phyloP scores from a whole-genome alignment of 192 early-diverging fungal species.

The Kickxella alabastrina region DNA sequence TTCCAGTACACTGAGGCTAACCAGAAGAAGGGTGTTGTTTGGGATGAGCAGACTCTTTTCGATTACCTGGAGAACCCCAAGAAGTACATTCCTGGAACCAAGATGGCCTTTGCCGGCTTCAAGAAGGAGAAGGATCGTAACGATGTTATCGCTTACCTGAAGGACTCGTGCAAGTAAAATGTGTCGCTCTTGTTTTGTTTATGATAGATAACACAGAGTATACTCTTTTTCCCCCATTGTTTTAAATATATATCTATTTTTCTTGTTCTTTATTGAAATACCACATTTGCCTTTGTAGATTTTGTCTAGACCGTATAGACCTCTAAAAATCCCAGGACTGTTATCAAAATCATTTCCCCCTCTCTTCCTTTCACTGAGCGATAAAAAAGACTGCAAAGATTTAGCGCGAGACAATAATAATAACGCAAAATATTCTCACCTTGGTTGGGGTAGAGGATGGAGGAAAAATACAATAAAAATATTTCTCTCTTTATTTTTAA shows the following conservation, averaged over 20 bases:
- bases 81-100: conserved; percentile 93
- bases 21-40: conserved; percentile 76
- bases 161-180: conserved; percentile 54
- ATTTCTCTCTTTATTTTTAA: no score
- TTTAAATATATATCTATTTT: neutral
- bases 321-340: no score
- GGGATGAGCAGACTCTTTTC: conserved; percentile 89
- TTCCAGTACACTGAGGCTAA: conserved; percentile 94
- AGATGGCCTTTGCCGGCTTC: conserved; percentile 93
- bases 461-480: no score
- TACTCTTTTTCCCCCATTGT: neutral
- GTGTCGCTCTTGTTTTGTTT: neutral
- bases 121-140: conserved; percentile 69
- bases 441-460: no score
- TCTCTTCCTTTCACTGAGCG: neutral
- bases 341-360: neutral
- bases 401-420: no score
- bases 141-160: conserved; percentile 91
- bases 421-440: no score
- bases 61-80: conserved; percentile 98
- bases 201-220: neutral
- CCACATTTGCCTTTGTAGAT: no score
- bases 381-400: neutral
- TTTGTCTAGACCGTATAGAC: no score
- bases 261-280: no score